Evolutionary conservation across 306 rosid species (phyloP), one percentile per base, ranked within the genome.

Genomic region (Cicer arietinum): DNA sequence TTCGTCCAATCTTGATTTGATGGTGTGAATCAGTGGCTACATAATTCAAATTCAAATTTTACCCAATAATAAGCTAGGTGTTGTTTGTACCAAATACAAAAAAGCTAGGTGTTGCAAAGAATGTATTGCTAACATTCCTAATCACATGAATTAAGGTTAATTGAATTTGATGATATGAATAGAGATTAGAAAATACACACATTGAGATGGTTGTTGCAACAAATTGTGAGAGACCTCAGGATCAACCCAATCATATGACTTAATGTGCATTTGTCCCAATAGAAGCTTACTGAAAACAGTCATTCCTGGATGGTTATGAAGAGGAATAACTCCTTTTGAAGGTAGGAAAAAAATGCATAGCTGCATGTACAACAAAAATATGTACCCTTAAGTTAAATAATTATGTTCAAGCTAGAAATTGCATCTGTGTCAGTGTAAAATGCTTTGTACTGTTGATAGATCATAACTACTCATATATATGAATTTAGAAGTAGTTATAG

Each of bases 291-390:
- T 90, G 67, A 90, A 90, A 53, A 93, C 98, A 20, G 98, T 93
- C 98, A 93, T 93, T 67, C 80, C 98, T 0, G 98, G 98, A 48
- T 93, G 98, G 80, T 93, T 90, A 63, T 90, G 98, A 8, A 93
- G 90, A 12, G 98, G 98, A 63, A 93, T 93, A 7, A 90, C 92
- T 8, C 97, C 97, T 0, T 22, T 78, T 51, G 82, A 83, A 0
- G 98, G 98, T 46, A 93, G 46, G 70, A 89, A 89, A 74, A 91
- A 82, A 42, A 87, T 70, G 79, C 92, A 89, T 40, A 91, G 79
- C 94, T 91, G 91, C 80, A 79, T 10, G 20, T 1, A 2, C 35
- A 52, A 60, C 20, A 45, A 10, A 46, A 35, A 59, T 35, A 37
- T 67, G 0, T 37, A 41, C 5, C 6, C 48, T 40, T 40, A 14